These are phyloP conservation scores for Aspergillus leporis DNA, from an alignment of 495 filamentous ascomycete genomes.

Conservation along the genomic window DNA sequence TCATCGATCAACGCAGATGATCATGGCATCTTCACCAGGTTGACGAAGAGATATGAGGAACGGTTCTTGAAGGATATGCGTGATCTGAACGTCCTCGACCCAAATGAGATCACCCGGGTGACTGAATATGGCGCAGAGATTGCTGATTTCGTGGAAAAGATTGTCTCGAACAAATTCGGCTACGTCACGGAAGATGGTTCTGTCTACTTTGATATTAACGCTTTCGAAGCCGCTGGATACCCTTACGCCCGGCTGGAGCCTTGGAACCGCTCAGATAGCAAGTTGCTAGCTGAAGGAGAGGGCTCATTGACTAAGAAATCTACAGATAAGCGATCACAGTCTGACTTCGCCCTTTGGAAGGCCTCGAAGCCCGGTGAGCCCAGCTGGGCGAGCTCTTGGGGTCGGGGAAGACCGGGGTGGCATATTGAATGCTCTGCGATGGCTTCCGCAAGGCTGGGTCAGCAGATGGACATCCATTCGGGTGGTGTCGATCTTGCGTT, in stretches of 20 bases:
- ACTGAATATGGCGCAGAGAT: slow-evolving; percentile 89
- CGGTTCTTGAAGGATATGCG: slow-evolving; percentile 84
- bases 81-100: slow-evolving; percentile 79
- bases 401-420: slow-evolving; percentile 87
- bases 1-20: slow-evolving; percentile 73
- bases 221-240: slow-evolving; percentile 83
- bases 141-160: slow-evolving; percentile 70
- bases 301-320: slow-evolving; percentile 73
- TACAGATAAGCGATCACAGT: slow-evolving; percentile 65
- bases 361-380: slow-evolving; percentile 90
- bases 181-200: slow-evolving; percentile 80
- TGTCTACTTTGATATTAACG: slow-evolving; percentile 90
- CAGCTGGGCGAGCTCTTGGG: slow-evolving; percentile 85
- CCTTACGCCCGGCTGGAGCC: slow-evolving; percentile 84
- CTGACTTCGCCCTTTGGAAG: slow-evolving; percentile 96
- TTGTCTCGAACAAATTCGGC: slow-evolving; percentile 82
- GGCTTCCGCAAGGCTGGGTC: slow-evolving; percentile 82
- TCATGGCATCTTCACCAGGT: slow-evolving; percentile 72
- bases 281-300: slow-evolving; percentile 85
- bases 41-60: slow-evolving; percentile 80
- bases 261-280: slow-evolving; percentile 80
- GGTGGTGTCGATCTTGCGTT: slow-evolving; percentile 93
- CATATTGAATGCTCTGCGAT: slow-evolving; percentile 99
- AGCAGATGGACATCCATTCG: slow-evolving; percentile 86
- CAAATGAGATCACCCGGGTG: slow-evolving; percentile 80